Conservation (phyloP, 805 yeast species). For the Kodamaea kakaduensis region DNA sequence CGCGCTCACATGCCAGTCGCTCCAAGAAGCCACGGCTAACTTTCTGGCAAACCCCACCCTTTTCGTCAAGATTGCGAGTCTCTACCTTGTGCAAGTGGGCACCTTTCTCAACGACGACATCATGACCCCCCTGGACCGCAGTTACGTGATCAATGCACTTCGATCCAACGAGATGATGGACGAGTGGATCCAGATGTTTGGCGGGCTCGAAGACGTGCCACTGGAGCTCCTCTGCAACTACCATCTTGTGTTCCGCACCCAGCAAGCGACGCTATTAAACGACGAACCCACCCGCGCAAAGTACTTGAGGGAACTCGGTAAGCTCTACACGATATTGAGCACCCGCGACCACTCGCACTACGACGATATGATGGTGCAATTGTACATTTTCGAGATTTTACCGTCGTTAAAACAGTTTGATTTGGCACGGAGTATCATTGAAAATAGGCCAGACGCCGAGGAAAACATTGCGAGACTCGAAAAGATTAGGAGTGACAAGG, state of each 20-base stretch:
- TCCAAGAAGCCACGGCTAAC: conserved; percentile 18
- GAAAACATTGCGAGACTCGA: conserved; percentile 9
- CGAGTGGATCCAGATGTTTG: conserved; percentile 18
- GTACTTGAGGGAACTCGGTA: conserved; percentile 7
- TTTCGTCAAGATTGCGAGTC: conserved; percentile 31
- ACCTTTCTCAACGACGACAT: conserved; percentile 11
- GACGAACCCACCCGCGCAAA: conserved; percentile 10
- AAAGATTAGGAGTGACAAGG: conserved; percentile 15
- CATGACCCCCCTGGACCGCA: conserved; percentile 3
- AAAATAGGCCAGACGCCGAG: conserved; percentile 16
- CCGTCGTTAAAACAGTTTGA: conserved; percentile 26
- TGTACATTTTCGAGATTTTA: conserved; percentile 33
- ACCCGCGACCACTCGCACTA: conserved; percentile 10
- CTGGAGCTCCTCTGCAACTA: conserved; percentile 31
- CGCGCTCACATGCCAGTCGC: conserved; percentile 21
- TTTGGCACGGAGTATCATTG: conserved; percentile 26
- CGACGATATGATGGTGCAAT: conserved; percentile 25
- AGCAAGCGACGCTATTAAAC: conserved; percentile 16
- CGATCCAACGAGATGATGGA: conserved; percentile 17
- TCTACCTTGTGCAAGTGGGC: conserved; percentile 37
- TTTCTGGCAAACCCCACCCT: conserved; percentile 19
- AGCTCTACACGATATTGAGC: conserved; percentile 6
- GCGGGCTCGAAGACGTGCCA: conserved; percentile 22
- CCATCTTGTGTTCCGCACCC: conserved; percentile 27
- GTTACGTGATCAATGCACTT: conserved; percentile 14